Base-by-base conservation (phyloP, 73 alveolate species). In the Blepharisma stoltei region DNA sequence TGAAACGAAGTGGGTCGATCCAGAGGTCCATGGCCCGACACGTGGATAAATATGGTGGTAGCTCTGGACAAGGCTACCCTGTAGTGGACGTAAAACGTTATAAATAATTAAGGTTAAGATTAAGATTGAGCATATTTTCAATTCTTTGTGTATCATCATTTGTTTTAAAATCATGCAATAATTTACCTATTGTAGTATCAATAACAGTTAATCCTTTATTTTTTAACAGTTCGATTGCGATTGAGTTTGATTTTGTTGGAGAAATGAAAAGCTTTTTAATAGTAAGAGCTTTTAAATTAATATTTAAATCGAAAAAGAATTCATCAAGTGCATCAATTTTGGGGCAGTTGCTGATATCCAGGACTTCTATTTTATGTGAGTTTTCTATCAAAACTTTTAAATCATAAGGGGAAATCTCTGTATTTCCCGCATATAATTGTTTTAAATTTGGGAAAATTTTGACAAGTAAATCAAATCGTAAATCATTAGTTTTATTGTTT, bases 361-460 rank as follows among this genome's bases (percentile, higher is more conserved):
- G 5, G 5, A 60, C 5, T 38, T 60, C 46, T 14, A 60, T 8
- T 25, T 25, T 60, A 20, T n/a, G 73, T 11, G 23, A 60, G n/a
- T 38, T 60, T 60, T 25, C 73, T 18, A 60, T 8, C 11, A 60
- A 8, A 18, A 5, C 11, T 25, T 18, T 60, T 18, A 60, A 60
- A 5, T 60, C 18, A 60, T 60, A n/a, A 8, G 23, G 23, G 38
- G 11, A 14, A 18, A 38, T 60, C 4, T 20, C 18, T 25, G 73
- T 60, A 25, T 60, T 60, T 11, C 73, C 73, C 2, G 73, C 73
- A 60, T 60, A 60, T 20, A 60, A 25, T 5, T 25, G 14, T 2
- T 14, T 25, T 25, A 60, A 60, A 60, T 60, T 60, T 14, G 73
- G 73, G 45, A 18, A 60, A 20, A 60, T 25, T 18, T n/a, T 25